These are phyloP conservation scores for Blastosporella zonata DNA, from an alignment of 1,284 basidiomycete genomes.

Conservation along the genomic window DNA sequence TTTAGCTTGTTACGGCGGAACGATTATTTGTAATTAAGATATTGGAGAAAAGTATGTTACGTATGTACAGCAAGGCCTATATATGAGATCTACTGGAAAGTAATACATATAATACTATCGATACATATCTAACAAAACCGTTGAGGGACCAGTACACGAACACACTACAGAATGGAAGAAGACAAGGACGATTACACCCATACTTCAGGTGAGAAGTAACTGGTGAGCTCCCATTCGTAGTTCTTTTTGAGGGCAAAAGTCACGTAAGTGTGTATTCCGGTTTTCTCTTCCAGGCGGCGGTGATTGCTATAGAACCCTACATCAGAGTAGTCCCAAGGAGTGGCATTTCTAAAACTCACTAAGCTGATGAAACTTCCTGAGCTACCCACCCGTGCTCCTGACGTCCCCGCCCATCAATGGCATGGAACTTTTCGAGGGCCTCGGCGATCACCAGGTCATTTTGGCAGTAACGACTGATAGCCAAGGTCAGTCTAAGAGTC, in stretches of 20 bases:
- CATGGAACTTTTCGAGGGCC: constrained; percentile 27
- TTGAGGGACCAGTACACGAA: too few relatives aligned
- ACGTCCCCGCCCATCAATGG: constrained; percentile 11
- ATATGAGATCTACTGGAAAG: too few relatives aligned
- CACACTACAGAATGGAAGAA: too few relatives aligned
- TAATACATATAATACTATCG: too few relatives aligned
- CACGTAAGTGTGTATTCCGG: constrained; percentile 29
- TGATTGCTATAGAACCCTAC: constrained; percentile 22
- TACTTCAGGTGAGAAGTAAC: constrained; percentile 31
- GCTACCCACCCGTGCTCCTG: constrained; percentile 26
- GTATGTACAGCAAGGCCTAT: too few relatives aligned
- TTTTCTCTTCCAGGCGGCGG: constrained; percentile 21
- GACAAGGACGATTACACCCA: constrained; percentile 15
- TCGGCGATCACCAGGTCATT: constrained; percentile 25
- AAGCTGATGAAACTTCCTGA: constrained; percentile 24
- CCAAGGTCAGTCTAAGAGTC: constrained; percentile 3
- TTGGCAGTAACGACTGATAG: constrained; percentile 25
- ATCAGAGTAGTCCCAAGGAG: constrained; percentile 6
- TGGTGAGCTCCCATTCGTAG: constrained; percentile 28
- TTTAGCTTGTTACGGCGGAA: too few relatives aligned
- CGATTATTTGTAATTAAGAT: too few relatives aligned
- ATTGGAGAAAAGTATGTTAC: too few relatives aligned
- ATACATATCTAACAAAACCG: too few relatives aligned
- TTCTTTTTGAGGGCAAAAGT: constrained; percentile 28
- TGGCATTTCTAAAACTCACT: constrained; percentile 20